phyloP scores from a whole-genome alignment of 225 moss, liverwort and hornwort genomes.

The Pseudoscleropodium purum region DNA sequence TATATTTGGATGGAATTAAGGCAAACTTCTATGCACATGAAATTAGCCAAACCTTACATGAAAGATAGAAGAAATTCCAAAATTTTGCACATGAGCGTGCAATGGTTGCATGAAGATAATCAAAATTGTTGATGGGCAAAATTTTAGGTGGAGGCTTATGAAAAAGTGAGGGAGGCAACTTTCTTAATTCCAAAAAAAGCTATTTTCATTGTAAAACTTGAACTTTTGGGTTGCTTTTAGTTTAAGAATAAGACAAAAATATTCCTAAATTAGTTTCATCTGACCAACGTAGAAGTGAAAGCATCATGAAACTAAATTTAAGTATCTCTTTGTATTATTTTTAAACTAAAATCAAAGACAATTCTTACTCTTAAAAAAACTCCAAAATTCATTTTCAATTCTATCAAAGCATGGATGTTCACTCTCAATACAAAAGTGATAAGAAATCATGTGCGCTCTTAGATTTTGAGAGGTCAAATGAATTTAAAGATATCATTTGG shows the following conservation, averaged over 20 bases:
- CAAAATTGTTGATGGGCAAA: rapidly evolving
- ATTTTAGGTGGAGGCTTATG: rapidly evolving
- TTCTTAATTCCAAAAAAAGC: rapidly evolving
- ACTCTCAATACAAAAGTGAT: neutral
- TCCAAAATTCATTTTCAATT: neutral
- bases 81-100: neutral
- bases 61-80: neutral
- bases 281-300: rapidly evolving
- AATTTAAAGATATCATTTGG: neutral
- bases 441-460: rapidly evolving
- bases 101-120: neutral
- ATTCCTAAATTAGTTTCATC: neutral
- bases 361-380: rapidly evolving
- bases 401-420: rapidly evolving
- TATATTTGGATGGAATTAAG: neutral
- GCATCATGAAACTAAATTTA: neutral
- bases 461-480: neutral
- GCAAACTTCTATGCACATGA: rapidly evolving
- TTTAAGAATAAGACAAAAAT: neutral
- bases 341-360: neutral
- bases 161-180: rapidly evolving
- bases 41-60: neutral
- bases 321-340: no score
- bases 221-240: neutral
- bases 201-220: neutral